Conservation (phyloP, 768 basidiomycete genomes). For the Mycena crocata region DNA sequence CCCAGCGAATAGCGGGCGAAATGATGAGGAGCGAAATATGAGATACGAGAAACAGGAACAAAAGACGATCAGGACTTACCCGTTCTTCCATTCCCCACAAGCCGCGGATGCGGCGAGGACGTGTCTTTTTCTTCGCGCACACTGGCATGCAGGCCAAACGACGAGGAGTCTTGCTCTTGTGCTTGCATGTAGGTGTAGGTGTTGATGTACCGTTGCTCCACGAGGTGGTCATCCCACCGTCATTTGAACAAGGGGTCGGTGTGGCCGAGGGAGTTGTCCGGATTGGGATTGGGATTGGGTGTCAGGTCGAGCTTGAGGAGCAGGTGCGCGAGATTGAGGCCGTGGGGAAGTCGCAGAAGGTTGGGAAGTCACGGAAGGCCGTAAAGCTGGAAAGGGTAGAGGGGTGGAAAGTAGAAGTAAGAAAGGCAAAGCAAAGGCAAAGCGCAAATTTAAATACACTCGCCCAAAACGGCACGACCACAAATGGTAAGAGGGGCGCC, state of each 20-base stretch:
- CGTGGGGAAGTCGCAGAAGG: not conserved
- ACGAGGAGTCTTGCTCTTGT: constrained; percentile 45
- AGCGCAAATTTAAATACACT: not conserved
- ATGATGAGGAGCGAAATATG: too few species aligned
- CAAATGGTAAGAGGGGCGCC: constrained; percentile 15
- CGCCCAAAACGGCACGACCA: constrained; percentile 29
- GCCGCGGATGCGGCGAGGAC: constrained; percentile 38
- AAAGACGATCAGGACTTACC: not conserved
- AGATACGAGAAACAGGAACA: too few species aligned
- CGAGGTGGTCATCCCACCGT: too few species aligned
- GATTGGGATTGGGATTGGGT: too few species aligned
- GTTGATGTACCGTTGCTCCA: too few species aligned
- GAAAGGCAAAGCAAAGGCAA: not conserved
- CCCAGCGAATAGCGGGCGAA: too few species aligned
- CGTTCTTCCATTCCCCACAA: not conserved
- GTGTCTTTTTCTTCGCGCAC: constrained; percentile 46
- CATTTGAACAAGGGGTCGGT: too few species aligned
- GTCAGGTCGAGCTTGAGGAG: too few species aligned
- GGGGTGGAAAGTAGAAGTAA: not conserved
- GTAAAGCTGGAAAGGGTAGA: constrained; percentile 4
- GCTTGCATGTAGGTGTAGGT: too few species aligned
- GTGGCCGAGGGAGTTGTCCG: too few species aligned
- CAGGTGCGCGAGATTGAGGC: not conserved
- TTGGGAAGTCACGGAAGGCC: not conserved
- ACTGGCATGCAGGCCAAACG: constrained; percentile 56